Evolutionary conservation across 192 early-diverging fungal genomes (phyloP), one percentile per base, ranked within the genome.

Genomic region (Glomus cerebriforme): DNA sequence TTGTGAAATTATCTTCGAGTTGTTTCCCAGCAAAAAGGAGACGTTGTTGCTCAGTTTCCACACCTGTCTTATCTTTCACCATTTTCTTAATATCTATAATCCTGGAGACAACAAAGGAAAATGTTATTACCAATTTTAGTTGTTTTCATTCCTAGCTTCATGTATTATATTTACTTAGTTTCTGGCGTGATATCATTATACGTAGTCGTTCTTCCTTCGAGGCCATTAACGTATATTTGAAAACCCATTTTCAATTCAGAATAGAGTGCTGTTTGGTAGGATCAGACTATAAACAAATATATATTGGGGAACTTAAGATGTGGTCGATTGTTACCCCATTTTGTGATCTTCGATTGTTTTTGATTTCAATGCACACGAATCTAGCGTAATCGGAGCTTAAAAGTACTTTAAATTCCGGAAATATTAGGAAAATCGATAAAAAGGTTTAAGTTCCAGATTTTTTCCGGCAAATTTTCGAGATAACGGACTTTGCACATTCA

Each of bases 161-260:
- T 19, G 7, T 67, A 67, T 67, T 35, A 32, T 67, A 24, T 2
- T 67, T 67, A 67, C 65, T 35, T 67, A 35, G 65, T 67, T 37
- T 35, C 17, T 22, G 65, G 1, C 13, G 65, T 67, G 32, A 67
- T 37, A 8, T 67, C 65, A 67, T 67, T 67, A 37, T 8, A 39
- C 31, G 65, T 24, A 8, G 22, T 39, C 35, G 65, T 37, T 0
- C 5, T 35, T 22, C 34, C 34, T 24, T 35, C 6, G 34, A 67
- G 0, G 31, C 65, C 65, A 0, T 1, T 24, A 67, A 67, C 65
- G 35, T n/a, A 67, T 67, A 67, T 24, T 39, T 67, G 65, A 67
- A 67, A 67, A 67, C 3, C 31, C 65, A 67, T 67, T 67, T 67
- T 67, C 29, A 67, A 39, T 39, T 67, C 65, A 67, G 31, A 67